Evolutionary conservation across 352 stramenopile species (phyloP).

Genomic region (Phytophthora fragariae): DNA sequence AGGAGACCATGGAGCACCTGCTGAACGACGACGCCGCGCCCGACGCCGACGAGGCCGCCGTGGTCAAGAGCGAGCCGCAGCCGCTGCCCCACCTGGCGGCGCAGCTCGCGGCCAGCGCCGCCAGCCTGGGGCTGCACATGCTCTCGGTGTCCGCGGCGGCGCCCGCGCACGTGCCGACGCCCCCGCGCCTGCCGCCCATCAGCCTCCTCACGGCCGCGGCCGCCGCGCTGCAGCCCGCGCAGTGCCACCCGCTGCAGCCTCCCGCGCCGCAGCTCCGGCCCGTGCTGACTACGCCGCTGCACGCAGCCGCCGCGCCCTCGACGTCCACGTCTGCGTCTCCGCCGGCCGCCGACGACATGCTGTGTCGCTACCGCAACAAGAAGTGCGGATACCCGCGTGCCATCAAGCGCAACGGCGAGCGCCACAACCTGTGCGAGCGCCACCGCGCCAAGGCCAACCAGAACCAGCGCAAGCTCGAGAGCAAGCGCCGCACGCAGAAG

Average conservation of each 20-base stretch:
- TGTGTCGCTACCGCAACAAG: constrained; percentile 75
- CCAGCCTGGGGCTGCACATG: constrained; percentile 42
- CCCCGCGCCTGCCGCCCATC: constrained; percentile 51
- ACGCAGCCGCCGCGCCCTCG: background rate
- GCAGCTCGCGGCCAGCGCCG: constrained; percentile 21
- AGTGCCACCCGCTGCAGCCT: constrained; percentile 13
- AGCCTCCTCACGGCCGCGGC: constrained; percentile 56
- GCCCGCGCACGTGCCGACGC: background rate
- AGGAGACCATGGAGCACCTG: constrained; percentile 38
- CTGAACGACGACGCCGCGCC: constrained; percentile 43
- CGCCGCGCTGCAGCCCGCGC: constrained; percentile 43
- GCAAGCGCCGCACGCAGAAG: constrained; percentile 78
- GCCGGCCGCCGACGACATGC: constrained; percentile 33
- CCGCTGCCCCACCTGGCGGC: constrained; percentile 32
- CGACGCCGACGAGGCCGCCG: constrained; percentile 9
- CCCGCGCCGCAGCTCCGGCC: constrained; percentile 15
- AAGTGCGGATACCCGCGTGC: constrained; percentile 64
- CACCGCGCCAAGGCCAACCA: constrained; percentile 80
- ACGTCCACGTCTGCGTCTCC: background rate
- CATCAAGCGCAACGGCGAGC: constrained; percentile 73
- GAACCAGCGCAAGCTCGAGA: constrained; percentile 86
- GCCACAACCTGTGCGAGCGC: constrained; percentile 70
- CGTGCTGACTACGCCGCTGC: constrained; percentile 4
- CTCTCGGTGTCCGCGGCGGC: constrained; percentile 25
- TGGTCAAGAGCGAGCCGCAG: constrained; percentile 23